Evolutionary conservation across 768 basidiomycete species (phyloP), one percentile per base, ranked within the genome.

Genomic region (Leccinellum luteum): DNA sequence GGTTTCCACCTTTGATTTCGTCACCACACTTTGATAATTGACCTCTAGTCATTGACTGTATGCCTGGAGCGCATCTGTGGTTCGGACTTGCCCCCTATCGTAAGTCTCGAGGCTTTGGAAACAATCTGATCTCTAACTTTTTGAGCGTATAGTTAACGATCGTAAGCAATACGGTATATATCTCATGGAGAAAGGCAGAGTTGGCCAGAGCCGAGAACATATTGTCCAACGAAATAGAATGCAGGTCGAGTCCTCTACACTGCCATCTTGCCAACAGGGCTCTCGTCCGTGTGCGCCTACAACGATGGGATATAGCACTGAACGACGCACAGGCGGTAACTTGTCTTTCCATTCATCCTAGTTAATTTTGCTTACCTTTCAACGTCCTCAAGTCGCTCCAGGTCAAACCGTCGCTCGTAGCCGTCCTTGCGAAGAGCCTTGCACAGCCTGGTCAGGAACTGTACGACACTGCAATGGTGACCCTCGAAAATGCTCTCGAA

Each of bases 191-290:
- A 25, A 45, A 34, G 2, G 52, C 13, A 1, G 54, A 58, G 1
- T 34, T 67, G 4, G 10, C 13, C 23, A 52, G n/a, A 27, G 54
- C 63, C 9, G 65, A 67, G 14, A 27, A 52, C 9, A 47, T 58
- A 27, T 13, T 66, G 19, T 67, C 65, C 1, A 15, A n/a, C 27
- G 66, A 66, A 30, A 58, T 67, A 1, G 43, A 30, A n/a, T 23
- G 27, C n/a, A 10, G 15, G 9, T 47, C 35, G 17, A 43, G 6
- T 8, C 21, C 8, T 30, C 43, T 21, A 23, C 52, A 51, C n/a
- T 52, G 48, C 27, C 30, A 51, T 54, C 38, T 56, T 28, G 59
- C 60, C 13, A 65, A 59, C n/a, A 45, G 65, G 23, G 59, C 65
- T 15, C 45, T 66, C 7, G 14, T 66, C 15, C 62, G 59, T 8